Evolutionary conservation across 1,139 yeast genomes (phyloP).

Genomic region (Geotrichum histeridarum): DNA sequence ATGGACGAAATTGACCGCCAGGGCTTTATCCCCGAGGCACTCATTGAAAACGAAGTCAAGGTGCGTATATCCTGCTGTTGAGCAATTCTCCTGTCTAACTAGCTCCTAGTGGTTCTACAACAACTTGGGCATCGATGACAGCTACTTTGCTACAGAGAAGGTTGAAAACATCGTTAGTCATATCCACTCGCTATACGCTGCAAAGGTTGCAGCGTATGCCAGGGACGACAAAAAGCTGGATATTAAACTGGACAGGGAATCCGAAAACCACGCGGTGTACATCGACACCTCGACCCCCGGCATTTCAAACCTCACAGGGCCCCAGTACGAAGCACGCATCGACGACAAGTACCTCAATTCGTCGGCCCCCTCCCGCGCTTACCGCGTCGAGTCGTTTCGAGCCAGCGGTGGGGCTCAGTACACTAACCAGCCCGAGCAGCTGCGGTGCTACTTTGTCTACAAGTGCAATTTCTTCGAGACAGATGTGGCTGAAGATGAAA

Average conservation of each 20-base stretch:
- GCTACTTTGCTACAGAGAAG: slow-evolving; percentile 81
- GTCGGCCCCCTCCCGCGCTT: slow-evolving; percentile 46
- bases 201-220: slow-evolving; percentile 88
- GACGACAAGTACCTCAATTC: slow-evolving; percentile 76
- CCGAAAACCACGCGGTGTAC: slow-evolving; percentile 84
- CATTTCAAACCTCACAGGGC: slow-evolving; percentile 37
- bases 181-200: slow-evolving; percentile 80
- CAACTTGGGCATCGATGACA: slow-evolving; percentile 79
- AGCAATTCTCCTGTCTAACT: not conserved
- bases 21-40: slow-evolving; percentile 83
- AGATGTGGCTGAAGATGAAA: slow-evolving; percentile 39
- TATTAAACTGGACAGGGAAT: slow-evolving; percentile 69
- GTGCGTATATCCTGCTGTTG: slow-evolving; percentile 24
- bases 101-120: slow-evolving; percentile 69
- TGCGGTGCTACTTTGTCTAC: slow-evolving; percentile 83
- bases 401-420: slow-evolving; percentile 50
- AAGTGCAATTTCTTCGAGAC: slow-evolving; percentile 56
- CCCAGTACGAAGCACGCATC: slow-evolving; percentile 50
- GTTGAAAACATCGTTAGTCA: slow-evolving; percentile 78
- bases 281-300: slow-evolving; percentile 63
- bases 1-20: slow-evolving; percentile 74
- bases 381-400: slow-evolving; percentile 79
- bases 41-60: slow-evolving; percentile 77
- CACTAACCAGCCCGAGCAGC: slow-evolving; percentile 41
- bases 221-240: slow-evolving; percentile 51